Evolutionary conservation across 169 alveolate genomes (phyloP).

Genomic region (Miamiensis avidus): DNA sequence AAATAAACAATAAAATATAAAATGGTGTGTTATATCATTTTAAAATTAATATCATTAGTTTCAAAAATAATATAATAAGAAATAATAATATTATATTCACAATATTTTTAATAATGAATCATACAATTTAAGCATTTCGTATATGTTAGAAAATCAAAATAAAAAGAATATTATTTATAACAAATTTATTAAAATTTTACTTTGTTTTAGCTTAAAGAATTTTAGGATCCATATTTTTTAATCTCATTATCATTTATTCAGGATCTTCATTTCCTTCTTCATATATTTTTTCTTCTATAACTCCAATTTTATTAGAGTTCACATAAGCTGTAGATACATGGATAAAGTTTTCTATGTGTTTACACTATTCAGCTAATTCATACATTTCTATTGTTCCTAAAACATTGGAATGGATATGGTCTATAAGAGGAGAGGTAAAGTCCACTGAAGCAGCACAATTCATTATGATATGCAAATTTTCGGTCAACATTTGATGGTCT

Average conservation of each 20-base stretch:
- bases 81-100: no score
- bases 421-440: background rate
- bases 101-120: no score
- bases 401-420: background rate
- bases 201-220: background rate
- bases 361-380: background rate
- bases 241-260: background rate
- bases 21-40: no score
- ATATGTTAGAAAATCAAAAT: no score
- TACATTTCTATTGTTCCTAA: background rate
- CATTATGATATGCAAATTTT: background rate
- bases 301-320: constrained; percentile 2
- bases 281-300: background rate
- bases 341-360: background rate
- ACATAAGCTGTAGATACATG: constrained; percentile 5
- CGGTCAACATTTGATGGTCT: background rate
- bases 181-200: no score
- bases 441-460: constrained; percentile 2
- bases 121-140: no score
- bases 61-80: no score
- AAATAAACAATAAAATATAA: no score
- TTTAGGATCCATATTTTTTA: background rate
- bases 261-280: background rate
- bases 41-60: no score
- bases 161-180: no score